Evolutionary conservation across 768 basidiomycete species (phyloP), one percentile per base, ranked within the genome.

Genomic region (Calocybe cyanea): DNA sequence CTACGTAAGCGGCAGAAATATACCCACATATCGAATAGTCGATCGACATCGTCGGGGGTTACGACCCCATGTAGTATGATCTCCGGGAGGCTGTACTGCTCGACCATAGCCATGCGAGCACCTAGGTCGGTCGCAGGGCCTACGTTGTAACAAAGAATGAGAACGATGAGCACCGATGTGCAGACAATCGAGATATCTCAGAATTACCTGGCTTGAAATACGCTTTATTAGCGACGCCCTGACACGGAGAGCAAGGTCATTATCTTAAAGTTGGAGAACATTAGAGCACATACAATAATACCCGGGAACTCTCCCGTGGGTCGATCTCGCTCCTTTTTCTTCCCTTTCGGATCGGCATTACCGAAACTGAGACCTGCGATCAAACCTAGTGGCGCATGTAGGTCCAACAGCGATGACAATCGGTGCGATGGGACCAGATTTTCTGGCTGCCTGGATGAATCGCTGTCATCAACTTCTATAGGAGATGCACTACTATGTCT

Each of bases 11-110:
- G 51, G 36, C 25, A 33, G 21, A 9, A 10, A 33, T 11, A 47
- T 14, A 51, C 88, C 24, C 53, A 89, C 86, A 92, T 87, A 24
- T 87, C 74, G 53, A 92, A 92, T n/a, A 92, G 64, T 52, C 82
- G 83, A 47, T 90, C 84, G 2, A 91, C 87, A 50, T 92, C 89
- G 37, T 78, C 77, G 0, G 84, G 78, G 1, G 80, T 81, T 28
- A 92, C 86, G 15, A 92, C 65, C 8, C 86, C 86, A 54, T 90
- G 88, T 2, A 88, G 76, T 34, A 92, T 58, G 45, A 92, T 89
- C 55, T 90, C 88, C 0, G 89, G 89, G 0, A 86, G 84, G 53
- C 78, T 85, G 52, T 87, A 83, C 47, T 78, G 81, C 55, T 89
- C 87, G 37, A 90, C 88, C 57, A 89, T 62, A 20, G 74, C 70